Evolutionary conservation across 257 asterid genomes (phyloP), one percentile per base, ranked within the genome.

Genomic region (Echium plantagineum): DNA sequence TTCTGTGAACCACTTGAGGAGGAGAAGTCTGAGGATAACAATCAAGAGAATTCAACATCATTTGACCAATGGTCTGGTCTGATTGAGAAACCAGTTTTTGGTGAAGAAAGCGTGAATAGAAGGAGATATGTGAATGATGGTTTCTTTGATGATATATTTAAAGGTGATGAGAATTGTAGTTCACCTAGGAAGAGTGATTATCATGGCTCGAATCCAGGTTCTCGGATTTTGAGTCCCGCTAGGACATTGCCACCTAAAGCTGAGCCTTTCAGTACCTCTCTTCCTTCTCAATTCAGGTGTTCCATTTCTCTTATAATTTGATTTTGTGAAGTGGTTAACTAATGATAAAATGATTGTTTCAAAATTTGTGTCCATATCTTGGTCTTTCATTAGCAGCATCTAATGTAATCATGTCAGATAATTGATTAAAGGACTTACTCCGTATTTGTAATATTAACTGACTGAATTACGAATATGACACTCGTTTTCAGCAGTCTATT

Each of bases 81-180:
- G 3, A 72, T 53, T 53, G 87, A 81, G 71, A 87, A 83, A 74
- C 90, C 93, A 1, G 93, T 82, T 28, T 90, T 90, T 42, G 87
- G 96, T 3, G 86, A 59, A 38, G 91, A 87, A 46, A 63, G 26
- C 60, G 70, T 17, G 31, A 65, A 60, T 28, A 77, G 91, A 52
- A 75, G 80, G 63, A 55, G 81, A 35, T 72, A 56, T 46, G 73
- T 61, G 30, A 77, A 83, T 3, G 78, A 60, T 48, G 85, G 80
- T 69, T 91, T 91, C 78, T 91, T 69, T 55, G 84, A 75, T 21
- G 98, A 91, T 72, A 91, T 88, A 67, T 91, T 88, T 65, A 72
- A 66, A 68, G 85, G 79, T n/a, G 83, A 78, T 2, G 83, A 81
- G 49, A 60, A 79, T 49, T 64, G 52, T 18, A 20, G 62, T 32